Evolutionary conservation across 352 stramenopile species (phyloP).

Genomic region (Phytopythium boreale): DNA sequence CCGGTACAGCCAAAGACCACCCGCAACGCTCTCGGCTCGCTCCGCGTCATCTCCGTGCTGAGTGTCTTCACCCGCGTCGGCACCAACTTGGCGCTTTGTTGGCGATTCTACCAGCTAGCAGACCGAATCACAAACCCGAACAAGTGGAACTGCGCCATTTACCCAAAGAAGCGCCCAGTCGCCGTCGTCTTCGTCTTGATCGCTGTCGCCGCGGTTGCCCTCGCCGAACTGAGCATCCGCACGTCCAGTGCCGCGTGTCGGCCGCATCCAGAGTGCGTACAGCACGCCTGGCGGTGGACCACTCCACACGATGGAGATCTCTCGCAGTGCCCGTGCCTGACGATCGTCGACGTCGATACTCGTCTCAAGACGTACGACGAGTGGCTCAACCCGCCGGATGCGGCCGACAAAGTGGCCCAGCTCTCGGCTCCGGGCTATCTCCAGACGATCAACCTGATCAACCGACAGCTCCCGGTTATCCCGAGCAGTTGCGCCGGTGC

Average conservation of each 20-base stretch:
- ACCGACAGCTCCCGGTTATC: conserved; percentile 21
- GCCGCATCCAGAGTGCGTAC: conserved; percentile 15
- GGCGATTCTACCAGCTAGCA: conserved; percentile 12
- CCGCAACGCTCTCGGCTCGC: conserved; percentile 25
- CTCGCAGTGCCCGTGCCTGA: conserved; percentile 33
- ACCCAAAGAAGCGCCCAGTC: conserved; percentile 12
- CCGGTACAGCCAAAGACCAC: conserved; percentile 22
- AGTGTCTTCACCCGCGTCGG: conserved; percentile 27
- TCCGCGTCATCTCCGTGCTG: conserved; percentile 22
- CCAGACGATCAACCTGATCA: conserved; percentile 24
- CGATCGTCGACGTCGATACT: conserved; percentile 22
- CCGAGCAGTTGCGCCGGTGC: conserved; percentile 19
- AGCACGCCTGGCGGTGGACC: conserved; percentile 20
- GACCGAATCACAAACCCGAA: conserved; percentile 8
- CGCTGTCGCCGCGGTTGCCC: conserved; percentile 5
- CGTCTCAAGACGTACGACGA: conserved; percentile 16
- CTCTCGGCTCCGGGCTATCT: conserved; percentile 19
- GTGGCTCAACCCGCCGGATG: conserved; percentile 23
- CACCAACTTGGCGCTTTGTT: conserved; percentile 21
- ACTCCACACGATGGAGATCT: conserved; percentile 1
- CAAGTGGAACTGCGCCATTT: conserved; percentile 7
- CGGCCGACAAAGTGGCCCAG: conserved; percentile 17
- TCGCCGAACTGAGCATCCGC: conserved; percentile 10
- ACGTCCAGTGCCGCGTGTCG: conserved; percentile 12
- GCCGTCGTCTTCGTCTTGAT: conserved; percentile 12